Evolutionary conservation across 75 land plant genomes (phyloP).

Genomic region (Pinus albicaulis): DNA sequence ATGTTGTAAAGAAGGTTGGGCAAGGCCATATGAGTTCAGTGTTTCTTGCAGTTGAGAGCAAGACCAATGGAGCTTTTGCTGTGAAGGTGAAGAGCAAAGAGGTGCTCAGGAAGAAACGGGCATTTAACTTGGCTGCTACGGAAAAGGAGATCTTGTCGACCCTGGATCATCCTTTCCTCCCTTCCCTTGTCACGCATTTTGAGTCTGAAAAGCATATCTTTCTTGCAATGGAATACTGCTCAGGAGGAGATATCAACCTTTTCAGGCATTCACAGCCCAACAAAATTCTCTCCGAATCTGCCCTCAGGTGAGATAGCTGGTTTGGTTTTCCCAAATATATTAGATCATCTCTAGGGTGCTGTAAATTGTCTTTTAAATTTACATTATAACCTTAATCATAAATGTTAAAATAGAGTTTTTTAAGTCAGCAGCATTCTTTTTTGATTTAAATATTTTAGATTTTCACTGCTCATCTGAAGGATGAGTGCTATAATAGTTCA

Average conservation of each 20-base stretch:
- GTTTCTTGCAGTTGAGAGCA: conserved; percentile 14
- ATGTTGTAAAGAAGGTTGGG: conserved; percentile 19
- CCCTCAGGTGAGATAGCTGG: neutral
- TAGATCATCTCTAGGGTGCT: too few relatives aligned
- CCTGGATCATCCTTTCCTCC: conserved; percentile 28
- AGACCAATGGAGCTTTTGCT: conserved; percentile 15
- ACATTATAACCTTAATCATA: too few relatives aligned
- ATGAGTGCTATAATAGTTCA: too few relatives aligned
- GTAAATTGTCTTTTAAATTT: too few relatives aligned
- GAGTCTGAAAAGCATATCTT: conserved; percentile 18
- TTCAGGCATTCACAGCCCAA: conserved; percentile 18
- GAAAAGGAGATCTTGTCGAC: conserved; percentile 11
- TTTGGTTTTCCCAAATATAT: neutral
- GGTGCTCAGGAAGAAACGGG: neutral
- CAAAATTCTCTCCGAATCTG: neutral
- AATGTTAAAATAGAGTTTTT: too few relatives aligned
- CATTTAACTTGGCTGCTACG: neutral
- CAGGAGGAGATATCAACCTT: conserved; percentile 24
- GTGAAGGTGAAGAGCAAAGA: conserved; percentile 28
- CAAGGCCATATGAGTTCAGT: conserved; percentile 31
- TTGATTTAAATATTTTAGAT: too few relatives aligned
- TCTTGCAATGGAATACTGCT: conserved; percentile 32
- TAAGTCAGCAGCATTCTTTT: too few relatives aligned
- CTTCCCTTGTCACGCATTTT: conserved; percentile 20
- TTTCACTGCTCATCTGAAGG: too few relatives aligned